phyloP scores from a whole-genome alignment of 805 yeast species.

The Candida andamanensis region DNA sequence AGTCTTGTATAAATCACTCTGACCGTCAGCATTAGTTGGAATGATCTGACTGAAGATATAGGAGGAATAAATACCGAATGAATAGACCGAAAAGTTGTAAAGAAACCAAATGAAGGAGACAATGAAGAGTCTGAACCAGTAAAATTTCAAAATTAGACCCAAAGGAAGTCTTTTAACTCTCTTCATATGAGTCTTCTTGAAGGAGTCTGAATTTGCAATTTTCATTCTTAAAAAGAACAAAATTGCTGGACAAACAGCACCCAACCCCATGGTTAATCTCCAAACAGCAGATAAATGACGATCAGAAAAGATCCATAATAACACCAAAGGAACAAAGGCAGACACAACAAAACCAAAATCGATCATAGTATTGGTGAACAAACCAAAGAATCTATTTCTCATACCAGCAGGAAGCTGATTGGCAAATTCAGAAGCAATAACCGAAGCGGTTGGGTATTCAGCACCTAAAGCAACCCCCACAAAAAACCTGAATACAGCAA shows the following conservation, averaged over 20 bases:
- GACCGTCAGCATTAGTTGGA: conserved; percentile 25
- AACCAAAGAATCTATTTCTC: conserved; percentile 82
- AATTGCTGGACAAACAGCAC: conserved; percentile 81
- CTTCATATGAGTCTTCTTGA: conserved; percentile 65
- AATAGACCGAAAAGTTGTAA: conserved; percentile 83
- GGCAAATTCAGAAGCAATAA: conserved; percentile 90
- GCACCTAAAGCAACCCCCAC: conserved; percentile 92
- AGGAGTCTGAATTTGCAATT: conserved; percentile 69
- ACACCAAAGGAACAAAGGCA: conserved; percentile 80
- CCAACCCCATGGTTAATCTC: conserved; percentile 87
- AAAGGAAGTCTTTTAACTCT: conserved; percentile 56
- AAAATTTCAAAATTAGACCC: conserved; percentile 64
- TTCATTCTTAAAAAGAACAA: conserved; percentile 73
- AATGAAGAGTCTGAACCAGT: conserved; percentile 72
- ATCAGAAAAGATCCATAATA: conserved; percentile 74
- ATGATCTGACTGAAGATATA: conserved; percentile 58
- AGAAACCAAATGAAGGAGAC: conserved; percentile 84
- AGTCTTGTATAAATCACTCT: conserved; percentile 58
- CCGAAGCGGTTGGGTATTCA: conserved; percentile 91
- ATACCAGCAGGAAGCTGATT: conserved; percentile 71
- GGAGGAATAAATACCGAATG: conserved; percentile 81
- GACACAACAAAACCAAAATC: conserved; percentile 81
- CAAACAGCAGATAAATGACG: conserved; percentile 76
- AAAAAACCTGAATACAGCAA: conserved; percentile 81
- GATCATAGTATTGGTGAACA: conserved; percentile 87